Conservation (phyloP, 768 basidiomycete species). For the Pleurotus eryngii region DNA sequence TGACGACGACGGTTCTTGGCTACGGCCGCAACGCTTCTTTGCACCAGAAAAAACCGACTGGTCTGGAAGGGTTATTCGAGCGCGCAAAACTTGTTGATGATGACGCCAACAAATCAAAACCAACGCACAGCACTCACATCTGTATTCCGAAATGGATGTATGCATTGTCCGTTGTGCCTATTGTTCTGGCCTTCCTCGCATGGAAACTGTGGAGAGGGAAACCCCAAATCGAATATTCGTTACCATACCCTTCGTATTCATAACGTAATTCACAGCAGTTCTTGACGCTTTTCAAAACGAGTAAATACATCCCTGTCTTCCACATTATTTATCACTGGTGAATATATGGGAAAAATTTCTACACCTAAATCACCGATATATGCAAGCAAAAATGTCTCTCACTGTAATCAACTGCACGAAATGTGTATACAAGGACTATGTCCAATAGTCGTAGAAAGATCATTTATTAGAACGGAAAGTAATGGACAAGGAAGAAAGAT, state of each 20-base stretch:
- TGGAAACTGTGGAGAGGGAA: background rate
- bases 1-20: conserved; percentile 43
- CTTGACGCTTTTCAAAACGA: background rate
- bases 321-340: too few species aligned
- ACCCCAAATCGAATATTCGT: background rate
- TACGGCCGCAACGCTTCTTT: conserved; percentile 74
- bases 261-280: conserved; percentile 3
- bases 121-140: too few species aligned
- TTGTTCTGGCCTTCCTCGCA: background rate
- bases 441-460: conserved; percentile 2
- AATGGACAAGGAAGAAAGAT: background rate
- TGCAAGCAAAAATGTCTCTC: too few species aligned
- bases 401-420: too few species aligned
- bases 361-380: too few species aligned
- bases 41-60: conserved; percentile 74
- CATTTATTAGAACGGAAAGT: background rate
- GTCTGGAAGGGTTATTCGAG: conserved; percentile 68
- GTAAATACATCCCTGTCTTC: background rate
- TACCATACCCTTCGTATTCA: conserved; percentile 2
- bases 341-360: too few species aligned
- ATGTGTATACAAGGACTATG: conserved; percentile 4
- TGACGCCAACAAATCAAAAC: background rate
- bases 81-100: conserved; percentile 56
- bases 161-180: conserved; percentile 17
- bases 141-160: conserved; percentile 6